A percentile compares a stretch with the other conserved stretches of the same genome.
phyloP scores from a whole-genome alignment of 2,329 filamentous ascomycete genomes.

The Fusarium multiceps region DNA sequence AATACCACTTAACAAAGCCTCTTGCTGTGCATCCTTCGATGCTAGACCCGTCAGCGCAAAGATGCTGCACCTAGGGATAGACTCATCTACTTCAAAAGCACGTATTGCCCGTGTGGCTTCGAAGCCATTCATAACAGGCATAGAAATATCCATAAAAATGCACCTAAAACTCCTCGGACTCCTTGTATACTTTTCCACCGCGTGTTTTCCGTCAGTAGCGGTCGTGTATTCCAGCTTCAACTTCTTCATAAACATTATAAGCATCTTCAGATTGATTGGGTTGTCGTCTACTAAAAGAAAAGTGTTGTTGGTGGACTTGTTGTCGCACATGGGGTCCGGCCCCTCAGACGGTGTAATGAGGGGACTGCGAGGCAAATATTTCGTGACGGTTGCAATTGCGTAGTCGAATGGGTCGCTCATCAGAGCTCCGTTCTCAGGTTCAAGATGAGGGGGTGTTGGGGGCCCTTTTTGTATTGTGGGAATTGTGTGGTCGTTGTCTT shows the following conservation, averaged over 20 bases:
- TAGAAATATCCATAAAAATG: conserved; percentile 10
- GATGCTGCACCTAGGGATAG: background rate
- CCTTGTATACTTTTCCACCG: background rate
- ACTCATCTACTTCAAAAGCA: background rate
- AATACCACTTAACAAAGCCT: conserved; percentile 1
- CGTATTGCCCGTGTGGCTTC: conserved; percentile 6
- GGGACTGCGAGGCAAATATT: background rate
- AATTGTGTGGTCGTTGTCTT: background rate
- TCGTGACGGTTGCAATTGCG: rapidly evolving
- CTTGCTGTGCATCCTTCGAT: background rate
- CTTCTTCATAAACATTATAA: conserved; percentile 8
- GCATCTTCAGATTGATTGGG: conserved; percentile 7
- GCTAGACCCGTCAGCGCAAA: conserved; percentile 9
- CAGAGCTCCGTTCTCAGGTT: rapidly evolving
- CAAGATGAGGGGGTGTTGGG: background rate
- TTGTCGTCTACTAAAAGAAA: conserved; percentile 9
- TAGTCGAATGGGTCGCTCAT: background rate
- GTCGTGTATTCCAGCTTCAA: background rate
- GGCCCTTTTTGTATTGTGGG: background rate
- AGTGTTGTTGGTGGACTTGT: background rate
- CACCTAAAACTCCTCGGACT: background rate
- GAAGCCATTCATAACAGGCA: conserved; percentile 5
- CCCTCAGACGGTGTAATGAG: background rate
- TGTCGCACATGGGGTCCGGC: rapidly evolving
- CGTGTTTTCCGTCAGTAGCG: background rate